A percentile compares a stretch with the other conserved stretches of the same genome.
phyloP scores from a whole-genome alignment of 306 rosid genomes.

The Lablab purpureus region DNA sequence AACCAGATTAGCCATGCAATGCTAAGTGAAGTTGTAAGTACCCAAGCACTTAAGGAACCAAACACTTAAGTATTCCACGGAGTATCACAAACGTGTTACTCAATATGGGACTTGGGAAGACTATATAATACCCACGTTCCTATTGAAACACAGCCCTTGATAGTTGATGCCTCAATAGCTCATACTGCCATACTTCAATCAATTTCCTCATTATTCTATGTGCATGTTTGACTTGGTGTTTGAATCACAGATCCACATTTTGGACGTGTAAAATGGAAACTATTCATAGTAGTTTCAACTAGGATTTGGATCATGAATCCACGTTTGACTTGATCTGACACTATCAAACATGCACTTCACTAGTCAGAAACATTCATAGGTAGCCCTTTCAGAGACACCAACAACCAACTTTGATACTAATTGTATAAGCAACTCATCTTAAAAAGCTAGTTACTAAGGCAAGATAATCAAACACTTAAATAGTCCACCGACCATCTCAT shows the following conservation, averaged over 20 bases:
- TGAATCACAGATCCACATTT: too few relatives aligned
- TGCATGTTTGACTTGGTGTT: too few relatives aligned
- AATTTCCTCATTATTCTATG: neutral
- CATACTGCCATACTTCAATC: too few relatives aligned
- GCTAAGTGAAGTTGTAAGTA: neutral
- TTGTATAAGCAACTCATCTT: neutral
- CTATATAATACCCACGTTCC: neutral
- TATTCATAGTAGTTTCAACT: too few relatives aligned
- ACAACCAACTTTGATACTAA: neutral
- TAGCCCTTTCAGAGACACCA: neutral
- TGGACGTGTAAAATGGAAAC: too few relatives aligned
- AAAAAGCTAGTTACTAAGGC: neutral
- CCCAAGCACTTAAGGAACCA: neutral
- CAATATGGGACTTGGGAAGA: too few relatives aligned
- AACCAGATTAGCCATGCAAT: constrained; percentile 13
- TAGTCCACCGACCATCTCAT: neutral
- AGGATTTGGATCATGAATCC: too few relatives aligned
- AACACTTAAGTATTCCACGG: neutral
- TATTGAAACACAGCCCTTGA: neutral
- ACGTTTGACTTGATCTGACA: too few relatives aligned
- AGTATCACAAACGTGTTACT: neutral
- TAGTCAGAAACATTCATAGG: too few relatives aligned
- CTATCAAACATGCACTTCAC: too few relatives aligned
- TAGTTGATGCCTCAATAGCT: neutral
- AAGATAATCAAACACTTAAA: neutral